phyloP scores from a whole-genome alignment of 1,284 basidiomycete genomes.

The Cryptococcus deneoformans region DNA sequence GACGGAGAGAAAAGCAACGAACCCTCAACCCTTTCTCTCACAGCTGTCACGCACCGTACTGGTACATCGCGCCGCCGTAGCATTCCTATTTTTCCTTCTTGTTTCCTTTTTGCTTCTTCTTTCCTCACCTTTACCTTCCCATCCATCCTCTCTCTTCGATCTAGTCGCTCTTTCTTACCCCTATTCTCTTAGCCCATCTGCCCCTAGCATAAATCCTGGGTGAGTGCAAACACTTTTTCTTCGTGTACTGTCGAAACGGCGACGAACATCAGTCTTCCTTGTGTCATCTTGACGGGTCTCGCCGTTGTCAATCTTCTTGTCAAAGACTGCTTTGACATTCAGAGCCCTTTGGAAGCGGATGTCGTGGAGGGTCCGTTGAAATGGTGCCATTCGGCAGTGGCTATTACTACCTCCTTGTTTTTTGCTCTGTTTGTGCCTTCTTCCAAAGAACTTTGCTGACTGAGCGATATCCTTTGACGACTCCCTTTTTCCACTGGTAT shows the following conservation, averaged over 20 bases:
- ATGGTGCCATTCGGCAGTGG: background rate
- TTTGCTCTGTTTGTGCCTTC: background rate
- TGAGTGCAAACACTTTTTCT: background rate
- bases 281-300: background rate
- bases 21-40: too few relatives aligned
- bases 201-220: background rate
- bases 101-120: too few relatives aligned
- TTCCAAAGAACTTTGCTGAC: background rate
- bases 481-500: background rate
- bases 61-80: too few relatives aligned
- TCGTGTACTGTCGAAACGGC: background rate
- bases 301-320: background rate
- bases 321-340: background rate
- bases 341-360: background rate
- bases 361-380: background rate
- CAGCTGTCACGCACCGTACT: too few relatives aligned
- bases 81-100: background rate
- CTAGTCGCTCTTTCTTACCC: background rate
- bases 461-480: background rate
- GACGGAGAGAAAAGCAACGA: too few relatives aligned
- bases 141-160: background rate
- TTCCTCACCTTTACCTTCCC: too few relatives aligned
- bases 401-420: background rate
- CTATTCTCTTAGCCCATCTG: background rate
- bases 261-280: background rate